Base-by-base conservation (phyloP, 1,284 basidiomycete species). In the Afroboletus lepidellus region DNA sequence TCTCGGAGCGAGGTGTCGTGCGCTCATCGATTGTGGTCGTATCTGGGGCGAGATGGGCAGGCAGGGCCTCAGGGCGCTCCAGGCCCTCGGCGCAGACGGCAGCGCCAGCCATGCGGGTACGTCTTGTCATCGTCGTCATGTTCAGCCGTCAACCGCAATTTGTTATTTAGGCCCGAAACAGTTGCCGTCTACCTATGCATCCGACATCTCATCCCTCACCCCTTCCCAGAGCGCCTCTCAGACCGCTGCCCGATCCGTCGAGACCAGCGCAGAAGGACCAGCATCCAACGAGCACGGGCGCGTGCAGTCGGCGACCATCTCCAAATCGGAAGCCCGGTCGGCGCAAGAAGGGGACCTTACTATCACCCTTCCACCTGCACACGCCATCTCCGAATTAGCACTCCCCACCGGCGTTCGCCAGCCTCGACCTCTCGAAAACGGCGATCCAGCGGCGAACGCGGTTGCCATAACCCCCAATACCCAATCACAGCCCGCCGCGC, bases 151-250 rank as follows among this genome's bases (percentile, higher is more conserved):
- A 33, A 33, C 5, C 8, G 12, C 5, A 0, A 18, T 18, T 18
- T 9, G n/a, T 18, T 36, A 18, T 36, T 18, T 38, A 41, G 41
- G 20, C 5, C 32, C 38, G 12, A 45, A 57, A 48, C 34, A 44
- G 20, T 52, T 56, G 48, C 48, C 48, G 53, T 57, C 48, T 52
- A 41, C 49, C 1, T 59, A 68, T 24, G 63, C 70, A 3, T 81
- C 80, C 18, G 76, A 76, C 54, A 63, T 72, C 13, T 81, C 78
- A 32, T 81, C 81, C 3, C 66, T 84, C 53, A 75, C 79, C 1
- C 82, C 84, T 30, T 85, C 84, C 51, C 86, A 88, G 60, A 87
- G 85, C 1, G 81, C 80, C 2, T 85, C 84, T 20, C 80, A 85
- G 66, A 66, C 48, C 0, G 54, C 55, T 2, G 20, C 43, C 7